Evolutionary conservation across 2,329 filamentous ascomycete species (phyloP).

Genomic region (Xylariomycetidae sp.): DNA sequence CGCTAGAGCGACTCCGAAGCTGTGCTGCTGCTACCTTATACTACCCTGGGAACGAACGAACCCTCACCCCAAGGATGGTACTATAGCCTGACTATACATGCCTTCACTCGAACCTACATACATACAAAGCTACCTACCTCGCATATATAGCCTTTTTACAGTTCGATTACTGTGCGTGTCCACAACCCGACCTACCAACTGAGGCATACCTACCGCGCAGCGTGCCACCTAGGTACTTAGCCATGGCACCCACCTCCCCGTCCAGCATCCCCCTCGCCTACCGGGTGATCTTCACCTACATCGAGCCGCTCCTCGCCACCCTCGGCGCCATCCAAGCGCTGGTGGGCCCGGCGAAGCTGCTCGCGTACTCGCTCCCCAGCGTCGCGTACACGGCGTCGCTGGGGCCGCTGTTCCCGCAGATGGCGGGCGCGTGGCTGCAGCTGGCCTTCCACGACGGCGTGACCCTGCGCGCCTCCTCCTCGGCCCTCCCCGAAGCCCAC

Average conservation of each 20-base stretch:
- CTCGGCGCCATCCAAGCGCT: slow-evolving; percentile 12
- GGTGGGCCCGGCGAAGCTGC: slow-evolving; percentile 7
- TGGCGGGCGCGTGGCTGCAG: slow-evolving; percentile 17
- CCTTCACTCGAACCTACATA: too few relatives aligned
- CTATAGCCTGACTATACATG: too few relatives aligned
- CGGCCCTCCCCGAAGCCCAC: slow-evolving; percentile 1
- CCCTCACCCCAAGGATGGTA: too few relatives aligned
- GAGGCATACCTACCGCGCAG: too few relatives aligned
- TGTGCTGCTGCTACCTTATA: too few relatives aligned
- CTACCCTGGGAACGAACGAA: too few relatives aligned
- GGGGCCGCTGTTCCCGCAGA: slow-evolving; percentile 14
- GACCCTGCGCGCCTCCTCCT: slow-evolving; percentile 7
- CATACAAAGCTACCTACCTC: too few relatives aligned
- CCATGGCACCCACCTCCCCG: slow-evolving; percentile 6
- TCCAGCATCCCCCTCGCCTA: slow-evolving; percentile 13
- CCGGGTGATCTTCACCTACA: slow-evolving; percentile 13
- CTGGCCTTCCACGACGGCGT: slow-evolving; percentile 15
- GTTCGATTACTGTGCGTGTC: too few relatives aligned
- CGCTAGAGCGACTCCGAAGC: too few relatives aligned
- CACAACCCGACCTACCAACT: too few relatives aligned
- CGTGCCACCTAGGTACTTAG: too few relatives aligned
- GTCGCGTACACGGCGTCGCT: slow-evolving; percentile 11
- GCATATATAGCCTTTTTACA: too few relatives aligned
- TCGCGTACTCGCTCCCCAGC: slow-evolving; percentile 8
- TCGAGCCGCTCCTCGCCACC: slow-evolving; percentile 15